Evolutionary conservation across 371 early-diverging fungal species (phyloP).

Genomic region (Saksenaea oblongispora): DNA sequence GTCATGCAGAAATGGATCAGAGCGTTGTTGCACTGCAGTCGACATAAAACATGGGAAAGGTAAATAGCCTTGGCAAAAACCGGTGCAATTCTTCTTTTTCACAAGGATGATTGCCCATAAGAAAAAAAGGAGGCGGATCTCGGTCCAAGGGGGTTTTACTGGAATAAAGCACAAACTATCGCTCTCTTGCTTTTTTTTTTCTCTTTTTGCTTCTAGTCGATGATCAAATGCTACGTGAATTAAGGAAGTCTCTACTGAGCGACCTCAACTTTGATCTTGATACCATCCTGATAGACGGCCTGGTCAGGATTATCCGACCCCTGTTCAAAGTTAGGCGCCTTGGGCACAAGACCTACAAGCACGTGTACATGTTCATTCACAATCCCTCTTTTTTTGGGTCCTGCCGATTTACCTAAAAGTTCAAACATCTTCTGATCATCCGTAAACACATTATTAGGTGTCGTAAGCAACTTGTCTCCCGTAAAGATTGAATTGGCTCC

Average conservation of each 20-base stretch:
- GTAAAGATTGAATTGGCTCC: conserved; percentile 91
- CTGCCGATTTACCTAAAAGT: conserved; percentile 57
- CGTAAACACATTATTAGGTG: conserved; percentile 76
- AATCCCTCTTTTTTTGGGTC: neutral
- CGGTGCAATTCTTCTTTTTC: neutral
- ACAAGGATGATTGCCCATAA: neutral
- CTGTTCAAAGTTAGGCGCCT: conserved; percentile 68
- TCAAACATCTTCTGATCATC: conserved; percentile 82
- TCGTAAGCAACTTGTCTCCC: conserved; percentile 86
- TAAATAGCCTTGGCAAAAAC: neutral
- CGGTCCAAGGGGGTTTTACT: no score
- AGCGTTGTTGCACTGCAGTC: no score
- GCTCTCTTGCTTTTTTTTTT: no score
- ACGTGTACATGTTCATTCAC: conserved; percentile 1
- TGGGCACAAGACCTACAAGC: conserved; percentile 63
- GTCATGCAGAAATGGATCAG: no score
- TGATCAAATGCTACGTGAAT: neutral
- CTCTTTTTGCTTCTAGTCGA: neutral
- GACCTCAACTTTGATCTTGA: conserved; percentile 25
- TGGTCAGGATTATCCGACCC: conserved; percentile 43
- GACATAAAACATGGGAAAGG: no score
- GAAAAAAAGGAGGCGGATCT: no score
- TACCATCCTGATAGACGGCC: conserved; percentile 20
- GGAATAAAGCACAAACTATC: no score
- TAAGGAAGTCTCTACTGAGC: conserved; percentile 3